Evolutionary conservation across 495 filamentous ascomycete genomes (phyloP), one percentile per base, ranked within the genome.

Genomic region (Ramalina peruviana): DNA sequence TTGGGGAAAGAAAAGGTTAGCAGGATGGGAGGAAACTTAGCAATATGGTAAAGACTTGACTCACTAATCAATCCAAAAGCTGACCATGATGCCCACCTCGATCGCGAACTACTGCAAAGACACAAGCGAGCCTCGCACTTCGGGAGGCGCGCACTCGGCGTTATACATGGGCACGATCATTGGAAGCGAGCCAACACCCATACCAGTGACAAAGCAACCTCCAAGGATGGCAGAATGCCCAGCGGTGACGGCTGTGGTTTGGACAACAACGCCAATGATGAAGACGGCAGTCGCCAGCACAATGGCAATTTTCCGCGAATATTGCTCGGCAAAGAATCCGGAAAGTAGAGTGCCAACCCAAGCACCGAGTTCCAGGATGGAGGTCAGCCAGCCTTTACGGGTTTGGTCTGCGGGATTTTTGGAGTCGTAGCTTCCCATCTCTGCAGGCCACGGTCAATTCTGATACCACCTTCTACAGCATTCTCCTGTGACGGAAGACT

Each of bases 21-120:
- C 6, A 33, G 2, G 30, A 33, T 33, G 2, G 9, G 6, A 12
- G 30, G 30, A 33, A 6, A 4, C 23, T 4, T 25, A 3, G 23
- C 23, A 25, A 4, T 4, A 6, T 4, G 23, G 23, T 25, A 2
- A 0, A 25, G 0, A 4, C 3, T 25, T 4, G 6, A 33, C 30
- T 33, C 30, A 33, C 30, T 33, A 33, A 33, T 33, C 30, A 33
- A 33, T 33, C 30, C 30, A 33, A 33, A 33, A 33, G 30, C 30
- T 33, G 30, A 23, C 65, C 70, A 92, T 77, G 64, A 94, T 90
- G 23, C 87, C 87, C 46, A 86, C 78, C 30, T 79, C 85, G 55
- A 90, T 85, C 17, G 85, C 85, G 54, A 88, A 68, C 66, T 92
- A 85, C 62, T 93, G 83, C 0, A 85, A 67, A 6, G 81, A 83